Conservation (phyloP, 768 basidiomycete genomes). For the Suillus plorans region DNA sequence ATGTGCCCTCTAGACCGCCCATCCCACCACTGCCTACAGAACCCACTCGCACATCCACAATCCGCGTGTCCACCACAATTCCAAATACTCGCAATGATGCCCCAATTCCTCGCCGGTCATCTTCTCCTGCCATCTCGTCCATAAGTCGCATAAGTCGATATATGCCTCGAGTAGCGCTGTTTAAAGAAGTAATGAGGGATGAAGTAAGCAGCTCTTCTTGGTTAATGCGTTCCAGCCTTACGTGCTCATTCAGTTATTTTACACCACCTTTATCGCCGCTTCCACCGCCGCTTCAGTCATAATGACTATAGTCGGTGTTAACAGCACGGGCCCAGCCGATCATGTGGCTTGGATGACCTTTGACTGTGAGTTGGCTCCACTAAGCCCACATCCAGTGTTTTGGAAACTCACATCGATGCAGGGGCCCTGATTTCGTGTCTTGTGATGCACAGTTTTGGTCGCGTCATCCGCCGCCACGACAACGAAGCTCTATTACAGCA, state of each 20-base stretch:
- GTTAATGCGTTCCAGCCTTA: not conserved
- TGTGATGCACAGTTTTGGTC: conserved; percentile 58
- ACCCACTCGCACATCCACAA: conserved; percentile 14
- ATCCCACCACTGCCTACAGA: conserved; percentile 11
- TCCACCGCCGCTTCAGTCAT: conserved; percentile 48
- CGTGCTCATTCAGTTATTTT: conserved; percentile 41
- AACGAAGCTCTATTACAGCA: conserved; percentile 53
- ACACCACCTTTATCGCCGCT: conserved; percentile 53
- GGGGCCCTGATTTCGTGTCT: conserved; percentile 58
- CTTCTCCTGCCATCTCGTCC: conserved; percentile 30
- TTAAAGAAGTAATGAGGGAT: conserved; percentile 57
- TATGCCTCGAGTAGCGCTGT: conserved; percentile 52
- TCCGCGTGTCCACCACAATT: conserved; percentile 16
- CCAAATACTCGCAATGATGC: conserved; percentile 14
- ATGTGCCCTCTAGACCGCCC: conserved; percentile 3
- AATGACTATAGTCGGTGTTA: conserved; percentile 50
- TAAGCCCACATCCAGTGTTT: conserved; percentile 3
- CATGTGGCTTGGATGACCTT: conserved; percentile 52
- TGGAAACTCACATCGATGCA: conserved; percentile 22
- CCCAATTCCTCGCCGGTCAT: conserved; percentile 13
- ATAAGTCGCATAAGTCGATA: conserved; percentile 46
- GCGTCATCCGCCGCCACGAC: conserved; percentile 62
- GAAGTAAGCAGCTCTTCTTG: conserved; percentile 46
- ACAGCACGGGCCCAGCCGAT: conserved; percentile 43
- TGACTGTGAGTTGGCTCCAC: conserved; percentile 44